Evolutionary conservation across 78 protist genomes (phyloP), one percentile per base, ranked within the genome.

Genomic region (Dictyostelium intermedium): DNA sequence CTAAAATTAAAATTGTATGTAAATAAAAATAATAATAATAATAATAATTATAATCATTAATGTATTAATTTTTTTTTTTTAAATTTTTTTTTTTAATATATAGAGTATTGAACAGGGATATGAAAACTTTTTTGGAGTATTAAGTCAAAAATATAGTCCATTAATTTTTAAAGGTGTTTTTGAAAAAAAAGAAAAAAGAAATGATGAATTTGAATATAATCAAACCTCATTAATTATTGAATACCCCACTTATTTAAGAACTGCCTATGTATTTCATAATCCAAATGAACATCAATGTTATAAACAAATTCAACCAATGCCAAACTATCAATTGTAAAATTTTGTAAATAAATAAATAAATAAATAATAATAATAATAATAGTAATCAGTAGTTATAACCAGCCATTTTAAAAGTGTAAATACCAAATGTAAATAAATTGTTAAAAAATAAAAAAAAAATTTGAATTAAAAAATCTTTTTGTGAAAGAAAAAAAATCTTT

Each of bases 101-200:
- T 34, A 72, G 79, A 72, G 45, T 16, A 34, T 72, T 34, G 79
- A 72, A 72, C 11, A 34, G 18, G 25, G 37, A 34, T 72, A 34
- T 18, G 79, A 72, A 34, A 72, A 32, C 25, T 72, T 30, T 72
- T 72, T 34, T 34, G 23, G 23, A 5, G 37, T 18, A 72, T 35
- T 72, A 30, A 72, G 79, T 16, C 43, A 72, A 32, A 30, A 72
- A 72, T 72, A 34, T 18, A 34, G 16, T 34, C 79, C 79, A 72
- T 72, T 72, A 5, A 18, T 72, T 72, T 72, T 72, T 72, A 72
- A 72, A 72, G 79, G 79, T 72, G 25, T 72, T 14, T 72, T 72
- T 34, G 35, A 34, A 34, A 72, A 72, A 20, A 16, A 30, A 32
- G 45, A 72, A 32, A 72, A 18, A 27, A 13, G n/a, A 3, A 34